Percentiles rank a stretch among this genome's conserved stretches.
These are phyloP conservation scores for Hyaloscypha hepaticicola DNA, from an alignment of 495 filamentous ascomycete genomes.

Conservation along the genomic window DNA sequence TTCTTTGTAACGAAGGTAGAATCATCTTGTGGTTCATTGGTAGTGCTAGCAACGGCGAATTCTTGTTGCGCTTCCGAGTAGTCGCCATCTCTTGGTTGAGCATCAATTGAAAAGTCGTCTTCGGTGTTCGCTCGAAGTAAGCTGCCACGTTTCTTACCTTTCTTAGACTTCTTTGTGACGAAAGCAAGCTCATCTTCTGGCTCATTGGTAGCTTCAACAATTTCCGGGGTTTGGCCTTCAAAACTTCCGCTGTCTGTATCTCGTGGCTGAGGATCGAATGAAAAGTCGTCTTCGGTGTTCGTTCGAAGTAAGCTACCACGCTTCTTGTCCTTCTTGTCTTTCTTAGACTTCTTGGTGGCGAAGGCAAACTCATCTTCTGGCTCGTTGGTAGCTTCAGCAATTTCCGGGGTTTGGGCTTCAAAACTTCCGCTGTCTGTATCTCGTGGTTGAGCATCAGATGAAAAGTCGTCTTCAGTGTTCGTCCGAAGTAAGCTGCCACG, in stretches of 20 bases:
- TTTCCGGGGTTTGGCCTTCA: not conserved
- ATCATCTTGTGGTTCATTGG: slow-evolving; percentile 35
- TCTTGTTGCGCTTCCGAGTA: slow-evolving; percentile 5
- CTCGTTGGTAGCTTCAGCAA: slow-evolving; percentile 23
- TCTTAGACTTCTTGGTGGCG: slow-evolving; percentile 23
- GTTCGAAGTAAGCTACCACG: slow-evolving; percentile 16
- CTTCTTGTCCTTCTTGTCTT: slow-evolving; percentile 33
- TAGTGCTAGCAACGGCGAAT: not conserved
- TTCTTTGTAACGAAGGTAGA: slow-evolving; percentile 21
- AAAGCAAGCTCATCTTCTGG: slow-evolving; percentile 33
- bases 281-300: slow-evolving; percentile 26
- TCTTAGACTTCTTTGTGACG: slow-evolving; percentile 27
- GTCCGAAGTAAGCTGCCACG: slow-evolving; percentile 17
- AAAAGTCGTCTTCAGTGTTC: slow-evolving; percentile 25
- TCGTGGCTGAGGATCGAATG: slow-evolving; percentile 10
- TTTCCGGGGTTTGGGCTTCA: slow-evolving; percentile 2
- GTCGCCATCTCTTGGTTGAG: slow-evolving; percentile 4
- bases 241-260: slow-evolving; percentile 1
- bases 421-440: slow-evolving; percentile 1
- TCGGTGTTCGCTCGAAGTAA: slow-evolving; percentile 16
- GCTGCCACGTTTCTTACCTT: slow-evolving; percentile 32
- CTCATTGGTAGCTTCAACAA: slow-evolving; percentile 23
- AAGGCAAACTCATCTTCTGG: slow-evolving; percentile 33
- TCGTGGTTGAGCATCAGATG: slow-evolving; percentile 12
- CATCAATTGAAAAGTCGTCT: slow-evolving; percentile 23